These are phyloP conservation scores for Vanilla planifolia DNA, from an alignment of 106 monocot genomes.

Conservation along the genomic window DNA sequence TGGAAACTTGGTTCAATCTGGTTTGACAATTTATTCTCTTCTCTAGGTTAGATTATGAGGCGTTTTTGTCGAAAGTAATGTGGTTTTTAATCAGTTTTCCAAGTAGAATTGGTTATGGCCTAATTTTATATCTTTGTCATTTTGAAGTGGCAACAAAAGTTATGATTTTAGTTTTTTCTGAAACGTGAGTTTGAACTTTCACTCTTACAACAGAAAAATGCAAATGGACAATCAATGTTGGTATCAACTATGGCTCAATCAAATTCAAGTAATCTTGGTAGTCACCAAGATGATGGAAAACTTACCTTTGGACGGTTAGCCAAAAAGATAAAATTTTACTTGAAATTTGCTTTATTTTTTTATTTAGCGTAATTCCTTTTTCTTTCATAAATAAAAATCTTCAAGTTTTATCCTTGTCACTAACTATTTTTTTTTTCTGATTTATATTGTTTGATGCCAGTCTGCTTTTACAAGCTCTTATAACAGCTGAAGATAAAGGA, in stretches of 20 bases:
- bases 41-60: too few relatives aligned
- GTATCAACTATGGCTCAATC: slow-evolving; percentile 64
- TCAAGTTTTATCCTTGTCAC: slow-evolving; percentile 2
- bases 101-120: too few relatives aligned
- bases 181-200: slow-evolving; percentile 2
- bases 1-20: too few relatives aligned
- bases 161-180: too few relatives aligned
- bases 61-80: too few relatives aligned
- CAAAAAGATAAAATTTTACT: neutral
- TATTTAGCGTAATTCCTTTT: neutral
- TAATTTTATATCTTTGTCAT: too few relatives aligned
- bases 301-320: slow-evolving; percentile 88
- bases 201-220: slow-evolving; percentile 56
- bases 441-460: slow-evolving; percentile 35
- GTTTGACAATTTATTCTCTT: too few relatives aligned
- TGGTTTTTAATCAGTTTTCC: too few relatives aligned
- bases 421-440: neutral
- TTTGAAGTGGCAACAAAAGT: too few relatives aligned
- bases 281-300: slow-evolving; percentile 25
- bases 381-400: neutral
- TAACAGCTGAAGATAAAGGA: slow-evolving; percentile 45
- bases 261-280: slow-evolving; percentile 19
- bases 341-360: slow-evolving; percentile 5
- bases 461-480: slow-evolving; percentile 73
- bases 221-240: slow-evolving; percentile 71